Evolutionary conservation across 2,329 filamentous ascomycete genomes (phyloP), one percentile per base, ranked within the genome.

Genomic region (Berkeleyomyces rouxiae): DNA sequence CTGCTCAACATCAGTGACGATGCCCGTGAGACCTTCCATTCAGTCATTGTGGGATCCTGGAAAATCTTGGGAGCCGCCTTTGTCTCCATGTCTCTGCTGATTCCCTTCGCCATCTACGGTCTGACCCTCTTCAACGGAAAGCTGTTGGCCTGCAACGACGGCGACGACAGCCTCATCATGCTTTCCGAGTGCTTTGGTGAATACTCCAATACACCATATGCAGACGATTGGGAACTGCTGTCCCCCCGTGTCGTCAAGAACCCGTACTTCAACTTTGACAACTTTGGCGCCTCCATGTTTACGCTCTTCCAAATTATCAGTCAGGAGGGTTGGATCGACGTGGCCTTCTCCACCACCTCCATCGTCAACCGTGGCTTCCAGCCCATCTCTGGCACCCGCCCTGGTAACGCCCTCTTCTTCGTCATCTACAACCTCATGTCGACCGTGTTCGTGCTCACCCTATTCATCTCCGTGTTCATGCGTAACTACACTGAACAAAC

Each of bases 381-480:
- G 70, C 91, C 91, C 0, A 70, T 82, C 60, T 74, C 81, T 40
- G 84, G 85, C 65, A 78, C 82, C 1, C 82, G 87, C 1, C 83
- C 91, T 69, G 90, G 87, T 47, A 97, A 99, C 67, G 91, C 89
- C 0, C 73, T 97, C 43, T 99, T 96, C 77, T 96, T 99, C 71
- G 83, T 99, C 63, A 79, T 92, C 3, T 99, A 97, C 83, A 99
- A 99, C 74, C 82, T 99, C 71, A 80, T 99, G 68, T 90, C 90
- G 40, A 93, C 93, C 0, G 92, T 99, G 67, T 99, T 99, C 74
- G 87, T 99, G 66, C 79, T 99, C 70, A 99, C 93, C 0, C 77
- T 99, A 70, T 99, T 99, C 73, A 95, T 99, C 58, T 97, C 93
- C 63, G 93, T 99, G 65, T 99, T 99, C 73, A 99, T 99, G 93